Evolutionary conservation across 2,329 filamentous ascomycete genomes (phyloP), one percentile per base, ranked within the genome.

Genomic region (Ceratocystis diversiconidia): DNA sequence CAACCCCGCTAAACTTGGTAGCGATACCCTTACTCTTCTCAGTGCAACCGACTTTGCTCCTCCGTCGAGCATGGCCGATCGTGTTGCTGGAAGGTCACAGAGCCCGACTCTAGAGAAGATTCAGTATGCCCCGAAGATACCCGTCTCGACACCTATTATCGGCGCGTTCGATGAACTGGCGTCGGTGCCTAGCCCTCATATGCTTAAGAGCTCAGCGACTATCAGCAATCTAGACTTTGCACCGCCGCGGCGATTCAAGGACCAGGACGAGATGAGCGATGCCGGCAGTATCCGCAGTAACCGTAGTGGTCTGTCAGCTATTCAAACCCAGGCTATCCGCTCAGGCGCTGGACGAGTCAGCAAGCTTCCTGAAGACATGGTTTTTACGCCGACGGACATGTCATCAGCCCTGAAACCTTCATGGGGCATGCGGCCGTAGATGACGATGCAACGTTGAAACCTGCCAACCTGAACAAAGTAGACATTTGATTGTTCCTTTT

Each of bases 111-210:
- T 84, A 62, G 84, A 86, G 73, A 79, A 84, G 69, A 76, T 85
- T 43, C 85, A 90, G 0, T 99, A 90, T 77, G 86, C 85, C 66
- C 85, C 88, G n/a, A 79, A 80, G 46, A 81, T 92, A 1, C 84
- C 87, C 17, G 82, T 84, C 36, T 87, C 89, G 72, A 88, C 85
- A n/a, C 92, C 92, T 0, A 80, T 96, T 48, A 86, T 82, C 28
- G 90, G 87, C 67, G 82, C 91, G 4, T 96, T 91, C 74, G 92
- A 97, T 66, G 92, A 97, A 67, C 85, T 97, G 68, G 76, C 87
- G 12, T 81, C 82, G 7, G 85, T 99, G 69, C 94, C 94, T 46
- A 96, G 91, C 81, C 91, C 94, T 84, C 86, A 92, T 73, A 71
- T 84, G 71, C 80, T 94, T 62, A 85, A 88, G 72, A 92, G 90